These are phyloP conservation scores for Tolypocladium cylindrosporum DNA, from an alignment of 2,329 filamentous ascomycete species.

Conservation along the genomic window DNA sequence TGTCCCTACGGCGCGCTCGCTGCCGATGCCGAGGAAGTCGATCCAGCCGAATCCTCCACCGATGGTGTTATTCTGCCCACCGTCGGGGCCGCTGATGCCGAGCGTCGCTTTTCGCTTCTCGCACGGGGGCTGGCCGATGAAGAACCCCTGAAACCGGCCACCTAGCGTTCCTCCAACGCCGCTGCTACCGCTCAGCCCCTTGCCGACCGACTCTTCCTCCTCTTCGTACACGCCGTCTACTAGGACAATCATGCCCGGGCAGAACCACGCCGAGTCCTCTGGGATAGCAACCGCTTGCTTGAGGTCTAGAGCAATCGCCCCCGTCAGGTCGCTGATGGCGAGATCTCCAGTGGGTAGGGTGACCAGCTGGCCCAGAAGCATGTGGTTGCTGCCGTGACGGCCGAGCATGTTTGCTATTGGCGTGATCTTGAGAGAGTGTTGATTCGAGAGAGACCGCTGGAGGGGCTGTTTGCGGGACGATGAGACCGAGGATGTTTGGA, in stretches of 20 bases:
- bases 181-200: conserved; percentile 62
- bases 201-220: conserved; percentile 63
- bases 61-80: conserved; percentile 50
- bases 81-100: conserved; percentile 53
- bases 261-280: conserved; percentile 82
- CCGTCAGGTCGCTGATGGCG: conserved; percentile 77
- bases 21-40: conserved; percentile 87
- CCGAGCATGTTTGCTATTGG: conserved; percentile 69
- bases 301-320: conserved; percentile 77
- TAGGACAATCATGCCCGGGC: conserved; percentile 90
- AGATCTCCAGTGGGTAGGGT: conserved; percentile 73
- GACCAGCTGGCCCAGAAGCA: conserved; percentile 76
- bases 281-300: conserved; percentile 73
- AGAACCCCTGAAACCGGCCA: conserved; percentile 85
- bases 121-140: conserved; percentile 83
- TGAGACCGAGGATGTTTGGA: conserved; percentile 72
- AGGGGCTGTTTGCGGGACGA: conserved; percentile 44
- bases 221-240: conserved; percentile 96
- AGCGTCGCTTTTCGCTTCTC: conserved; percentile 74
- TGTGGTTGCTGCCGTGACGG: conserved; percentile 72
- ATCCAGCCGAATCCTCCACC: conserved; percentile 92
- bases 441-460: conserved; percentile 49
- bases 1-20: conserved; percentile 70
- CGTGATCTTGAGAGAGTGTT: conserved; percentile 76
- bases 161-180: conserved; percentile 86